Conservation (phyloP, 257 asterid genomes). For the Nicotiana noctiflora region DNA sequence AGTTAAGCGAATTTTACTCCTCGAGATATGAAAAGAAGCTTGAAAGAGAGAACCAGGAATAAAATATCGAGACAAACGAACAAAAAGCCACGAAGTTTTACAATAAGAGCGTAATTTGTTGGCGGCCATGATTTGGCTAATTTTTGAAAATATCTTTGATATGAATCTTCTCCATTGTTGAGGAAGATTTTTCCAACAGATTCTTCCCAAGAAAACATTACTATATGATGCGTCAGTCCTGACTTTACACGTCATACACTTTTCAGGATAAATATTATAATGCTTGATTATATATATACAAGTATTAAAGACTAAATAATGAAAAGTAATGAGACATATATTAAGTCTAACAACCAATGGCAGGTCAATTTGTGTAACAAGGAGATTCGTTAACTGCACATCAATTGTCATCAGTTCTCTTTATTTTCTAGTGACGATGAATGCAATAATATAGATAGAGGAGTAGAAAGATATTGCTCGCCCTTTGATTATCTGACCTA, state of each 20-base stretch:
- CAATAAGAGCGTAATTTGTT: too few species aligned
- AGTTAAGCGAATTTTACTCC: too few species aligned
- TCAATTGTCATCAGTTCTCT: not conserved
- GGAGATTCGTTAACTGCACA: not conserved
- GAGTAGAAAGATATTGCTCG: not conserved
- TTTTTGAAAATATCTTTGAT: not conserved
- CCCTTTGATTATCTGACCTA: too few species aligned
- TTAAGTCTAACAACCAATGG: constrained; percentile 7
- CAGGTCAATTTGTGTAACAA: not conserved
- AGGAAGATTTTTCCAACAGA: not conserved
- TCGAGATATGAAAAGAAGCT: too few species aligned
- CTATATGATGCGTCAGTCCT: not conserved
- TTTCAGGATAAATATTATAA: not conserved
- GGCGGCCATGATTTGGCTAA: not conserved
- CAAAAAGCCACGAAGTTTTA: too few species aligned
- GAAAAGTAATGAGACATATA: not conserved
- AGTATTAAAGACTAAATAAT: not conserved
- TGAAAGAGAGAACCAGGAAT: too few species aligned
- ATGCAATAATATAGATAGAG: not conserved
- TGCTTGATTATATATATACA: not conserved
- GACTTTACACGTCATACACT: not conserved
- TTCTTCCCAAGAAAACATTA: not conserved
- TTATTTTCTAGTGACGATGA: not conserved
- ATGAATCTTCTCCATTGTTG: not conserved
- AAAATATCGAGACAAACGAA: too few species aligned